These are phyloP conservation scores for Phanerodontia chrysosporium DNA, from an alignment of 768 basidiomycete species.

Conservation along the genomic window DNA sequence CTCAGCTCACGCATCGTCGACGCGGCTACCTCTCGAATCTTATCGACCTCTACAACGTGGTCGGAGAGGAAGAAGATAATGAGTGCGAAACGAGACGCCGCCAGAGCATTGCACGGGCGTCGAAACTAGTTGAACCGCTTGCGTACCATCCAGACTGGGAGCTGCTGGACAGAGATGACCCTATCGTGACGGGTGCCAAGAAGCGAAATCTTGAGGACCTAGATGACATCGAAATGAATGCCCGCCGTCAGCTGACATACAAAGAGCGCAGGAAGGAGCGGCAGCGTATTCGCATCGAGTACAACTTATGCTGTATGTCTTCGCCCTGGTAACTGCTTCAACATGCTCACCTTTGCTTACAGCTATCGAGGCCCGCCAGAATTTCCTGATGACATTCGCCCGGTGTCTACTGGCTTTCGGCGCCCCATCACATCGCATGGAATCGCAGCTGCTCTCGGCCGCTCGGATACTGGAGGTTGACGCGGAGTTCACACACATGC, in stretches of 20 bases:
- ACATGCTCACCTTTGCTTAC: slow-evolving; percentile 10
- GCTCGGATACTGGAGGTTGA: slow-evolving; percentile 87
- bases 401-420: slow-evolving; percentile 88
- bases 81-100: background rate
- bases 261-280: slow-evolving; percentile 61
- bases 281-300: slow-evolving; percentile 64
- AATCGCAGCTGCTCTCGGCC: slow-evolving; percentile 85
- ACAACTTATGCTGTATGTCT: slow-evolving; percentile 65
- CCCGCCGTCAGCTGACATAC: slow-evolving; percentile 63
- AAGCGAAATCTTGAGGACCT: slow-evolving; percentile 49
- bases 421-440: slow-evolving; percentile 90
- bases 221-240: slow-evolving; percentile 58
- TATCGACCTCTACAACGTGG: slow-evolving; percentile 44
- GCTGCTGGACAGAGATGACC: slow-evolving; percentile 68
- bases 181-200: slow-evolving; percentile 55
- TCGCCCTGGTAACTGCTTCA: background rate
- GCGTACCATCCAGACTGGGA: slow-evolving; percentile 44
- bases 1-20: slow-evolving; percentile 5
- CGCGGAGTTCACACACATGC: slow-evolving; percentile 87
- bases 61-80: slow-evolving; percentile 20
- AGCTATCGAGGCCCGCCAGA: slow-evolving; percentile 80
- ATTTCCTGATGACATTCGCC: slow-evolving; percentile 83
- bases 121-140: slow-evolving; percentile 34
- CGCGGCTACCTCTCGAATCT: slow-evolving; percentile 49
- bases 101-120: slow-evolving; percentile 15